Evolutionary conservation across 75 land plant genomes (phyloP), one percentile per base, ranked within the genome.

Genomic region (Picea sitchensis): DNA sequence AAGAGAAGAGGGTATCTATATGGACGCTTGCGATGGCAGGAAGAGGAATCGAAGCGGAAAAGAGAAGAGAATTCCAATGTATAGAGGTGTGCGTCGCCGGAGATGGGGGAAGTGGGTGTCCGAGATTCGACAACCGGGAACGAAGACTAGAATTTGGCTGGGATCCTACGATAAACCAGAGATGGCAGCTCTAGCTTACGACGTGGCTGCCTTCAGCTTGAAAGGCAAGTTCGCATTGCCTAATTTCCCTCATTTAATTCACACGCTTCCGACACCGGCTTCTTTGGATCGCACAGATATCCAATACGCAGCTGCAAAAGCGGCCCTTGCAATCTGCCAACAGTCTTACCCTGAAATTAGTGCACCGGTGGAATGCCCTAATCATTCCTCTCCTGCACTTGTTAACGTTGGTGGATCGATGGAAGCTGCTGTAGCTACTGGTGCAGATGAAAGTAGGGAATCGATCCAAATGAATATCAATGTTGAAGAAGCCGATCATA

Each of bases 91-190:
- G 4, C 62, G 87, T 32, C 65, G 85, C 63, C n/a, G 87, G 58
- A 77, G 59, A 9, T 86, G 87, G 87, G 87, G 87, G 18, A 83
- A 76, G 58, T 86, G 87, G 87, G 87, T 86, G 17, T 78, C 87
- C 2, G 82, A 81, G 82, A 80, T 81, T 18, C 17, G 82, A 34
- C 74, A 58, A 7, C 82, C 82, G 15, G 76, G 77, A 21, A 82
- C 80, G 76, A 82, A 83, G 74, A 63, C 74, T 21, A 77, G 87
- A 30, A 86, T 86, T 5, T 86, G 87, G 87, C 73, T 86, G 18
- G 87, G 87, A 5, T 83, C 87, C 0, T 86, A 76, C 62, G 80
- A 81, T 18, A 79, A 82, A 15, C 82, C 82, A n/a, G 82, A 81
- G 73, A 64, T 58, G 32, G 82, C 82, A 23, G 82, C 82, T 1